Percentiles rank a stretch among this genome's conserved stretches.
Evolutionary conservation across 345 rosid genomes (phyloP).

Genomic region (Syzygium oleosum): DNA sequence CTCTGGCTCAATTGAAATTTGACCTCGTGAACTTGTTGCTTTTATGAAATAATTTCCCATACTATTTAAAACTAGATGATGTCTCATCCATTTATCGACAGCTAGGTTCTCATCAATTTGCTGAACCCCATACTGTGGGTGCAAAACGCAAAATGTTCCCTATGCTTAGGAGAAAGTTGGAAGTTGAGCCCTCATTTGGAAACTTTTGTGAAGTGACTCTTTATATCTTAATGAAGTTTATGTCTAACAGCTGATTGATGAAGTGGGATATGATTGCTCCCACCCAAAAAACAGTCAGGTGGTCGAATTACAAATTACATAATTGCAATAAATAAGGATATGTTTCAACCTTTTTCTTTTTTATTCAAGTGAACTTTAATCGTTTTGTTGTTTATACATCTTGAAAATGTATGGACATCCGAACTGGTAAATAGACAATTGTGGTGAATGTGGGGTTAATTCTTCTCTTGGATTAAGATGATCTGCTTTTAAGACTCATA

Average conservation of each 20-base stretch:
- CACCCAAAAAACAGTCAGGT: neutral
- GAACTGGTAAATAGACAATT: neutral
- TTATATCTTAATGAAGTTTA: neutral
- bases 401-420: neutral
- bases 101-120: neutral
- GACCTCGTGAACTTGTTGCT: neutral
- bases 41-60: neutral
- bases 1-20: neutral
- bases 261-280: neutral
- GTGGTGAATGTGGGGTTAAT: neutral
- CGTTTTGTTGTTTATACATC: neutral
- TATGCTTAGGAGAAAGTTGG: neutral
- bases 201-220: neutral
- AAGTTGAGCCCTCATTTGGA: neutral
- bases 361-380: neutral
- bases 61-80: neutral
- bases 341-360: neutral
- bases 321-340: neutral
- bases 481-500: neutral
- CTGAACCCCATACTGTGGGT: neutral
- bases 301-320: neutral
- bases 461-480: neutral
- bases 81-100: neutral
- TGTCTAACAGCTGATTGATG: neutral
- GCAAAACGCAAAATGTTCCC: neutral